Percentiles rank a stretch among this genome's conserved stretches.
Evolutionary conservation across 1,139 yeast species (phyloP).

Genomic region (Kodamaea plutei): DNA sequence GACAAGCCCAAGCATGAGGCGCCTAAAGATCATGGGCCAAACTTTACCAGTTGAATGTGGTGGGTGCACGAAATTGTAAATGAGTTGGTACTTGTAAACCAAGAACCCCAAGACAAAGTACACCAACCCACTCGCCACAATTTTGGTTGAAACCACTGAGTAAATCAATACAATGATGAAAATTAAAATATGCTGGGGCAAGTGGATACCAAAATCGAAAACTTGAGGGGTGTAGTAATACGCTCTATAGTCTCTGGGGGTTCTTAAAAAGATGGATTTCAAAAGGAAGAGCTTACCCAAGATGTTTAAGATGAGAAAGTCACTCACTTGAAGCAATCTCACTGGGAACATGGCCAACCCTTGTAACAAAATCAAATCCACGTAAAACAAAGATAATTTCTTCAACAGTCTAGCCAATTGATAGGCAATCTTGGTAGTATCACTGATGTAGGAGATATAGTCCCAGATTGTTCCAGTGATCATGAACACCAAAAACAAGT

Average conservation of each 20-base stretch:
- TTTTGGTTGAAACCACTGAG: slow-evolving; percentile 62
- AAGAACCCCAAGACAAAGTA: slow-evolving; percentile 60
- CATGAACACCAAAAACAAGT: slow-evolving; percentile 78
- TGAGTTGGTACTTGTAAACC: slow-evolving; percentile 61
- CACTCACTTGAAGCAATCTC: slow-evolving; percentile 66
- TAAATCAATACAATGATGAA: slow-evolving; percentile 59
- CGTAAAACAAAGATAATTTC: slow-evolving; percentile 71
- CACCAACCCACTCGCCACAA: slow-evolving; percentile 59
- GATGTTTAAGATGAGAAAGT: slow-evolving; percentile 43
- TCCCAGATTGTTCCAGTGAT: slow-evolving; percentile 72
- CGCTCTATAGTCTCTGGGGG: slow-evolving; percentile 53
- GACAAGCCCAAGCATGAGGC: slow-evolving; percentile 54
- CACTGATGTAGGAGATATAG: slow-evolving; percentile 63
- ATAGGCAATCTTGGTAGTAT: slow-evolving; percentile 73
- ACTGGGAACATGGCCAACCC: slow-evolving; percentile 85
- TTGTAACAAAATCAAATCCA: slow-evolving; percentile 75
- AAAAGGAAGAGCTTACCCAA: slow-evolving; percentile 56
- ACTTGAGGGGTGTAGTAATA: slow-evolving; percentile 57
- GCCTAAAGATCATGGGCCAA: slow-evolving; percentile 62
- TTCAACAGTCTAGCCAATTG: slow-evolving; percentile 70
- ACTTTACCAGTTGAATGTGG: slow-evolving; percentile 70
- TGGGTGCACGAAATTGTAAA: slow-evolving; percentile 65
- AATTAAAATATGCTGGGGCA: slow-evolving; percentile 63
- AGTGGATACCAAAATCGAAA: slow-evolving; percentile 59
- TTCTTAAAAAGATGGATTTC: slow-evolving; percentile 39